Conservation (phyloP, 441 rosid species). For the Arabidopsis hybrid region DNA sequence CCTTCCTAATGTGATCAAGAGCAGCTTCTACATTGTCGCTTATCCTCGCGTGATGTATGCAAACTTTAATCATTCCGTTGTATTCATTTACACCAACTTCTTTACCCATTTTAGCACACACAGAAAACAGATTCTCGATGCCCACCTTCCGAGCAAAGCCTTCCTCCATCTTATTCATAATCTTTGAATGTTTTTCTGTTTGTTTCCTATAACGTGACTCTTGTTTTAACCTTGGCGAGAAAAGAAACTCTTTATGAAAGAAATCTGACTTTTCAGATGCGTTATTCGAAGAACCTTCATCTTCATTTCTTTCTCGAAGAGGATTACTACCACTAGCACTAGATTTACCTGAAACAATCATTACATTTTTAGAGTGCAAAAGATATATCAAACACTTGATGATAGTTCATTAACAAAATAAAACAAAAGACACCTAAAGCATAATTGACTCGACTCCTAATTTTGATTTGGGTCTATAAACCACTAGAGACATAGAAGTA, state of each 20-base stretch:
- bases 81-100: conserved; percentile 68
- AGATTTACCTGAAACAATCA: conserved; percentile 5
- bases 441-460: too few relatives aligned
- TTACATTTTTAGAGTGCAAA: neutral
- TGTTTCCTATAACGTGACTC: conserved; percentile 54
- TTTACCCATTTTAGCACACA: conserved; percentile 66
- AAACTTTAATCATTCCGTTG: conserved; percentile 54
- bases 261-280: conserved; percentile 50
- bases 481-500: too few relatives aligned
- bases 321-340: neutral
- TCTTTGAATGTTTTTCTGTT: conserved; percentile 45
- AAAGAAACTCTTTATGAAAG: conserved; percentile 7
- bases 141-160: conserved; percentile 59
- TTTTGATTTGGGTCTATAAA: too few relatives aligned
- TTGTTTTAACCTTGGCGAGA: conserved; percentile 28
- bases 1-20: conserved; percentile 51
- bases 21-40: conserved; percentile 55
- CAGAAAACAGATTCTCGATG: conserved; percentile 47
- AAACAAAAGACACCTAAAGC: too few relatives aligned
- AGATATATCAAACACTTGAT: too few relatives aligned
- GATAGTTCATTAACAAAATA: too few relatives aligned
- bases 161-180: conserved; percentile 43
- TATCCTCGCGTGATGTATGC: conserved; percentile 57
- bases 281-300: neutral
- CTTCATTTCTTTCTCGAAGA: neutral